Evolutionary conservation across 768 basidiomycete genomes (phyloP).

Genomic region (Sistotremastrum suecicum): DNA sequence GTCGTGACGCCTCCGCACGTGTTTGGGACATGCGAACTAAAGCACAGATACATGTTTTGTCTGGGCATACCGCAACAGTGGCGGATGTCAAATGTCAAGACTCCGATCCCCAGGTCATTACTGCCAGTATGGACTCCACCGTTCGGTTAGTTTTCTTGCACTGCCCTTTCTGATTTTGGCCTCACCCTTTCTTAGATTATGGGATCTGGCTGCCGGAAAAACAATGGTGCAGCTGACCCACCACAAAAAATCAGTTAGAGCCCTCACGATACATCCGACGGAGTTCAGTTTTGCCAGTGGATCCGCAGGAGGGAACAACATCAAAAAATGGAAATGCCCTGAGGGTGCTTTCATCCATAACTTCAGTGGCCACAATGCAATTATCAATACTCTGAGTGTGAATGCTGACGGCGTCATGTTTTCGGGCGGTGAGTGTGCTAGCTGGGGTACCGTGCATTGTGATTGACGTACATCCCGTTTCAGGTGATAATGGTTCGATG

Average conservation of each 20-base stretch:
- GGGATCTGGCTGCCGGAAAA: slow-evolving; percentile 97
- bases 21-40: slow-evolving; percentile 99
- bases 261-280: slow-evolving; percentile 88
- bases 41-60: slow-evolving; percentile 83
- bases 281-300: slow-evolving; percentile 95
- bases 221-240: slow-evolving; percentile 96
- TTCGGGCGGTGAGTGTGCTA: slow-evolving; percentile 62
- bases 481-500: slow-evolving; percentile 85
- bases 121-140: slow-evolving; percentile 97
- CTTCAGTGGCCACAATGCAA: slow-evolving; percentile 91
- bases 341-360: slow-evolving; percentile 95
- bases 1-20: slow-evolving; percentile 90
- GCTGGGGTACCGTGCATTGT: neutral
- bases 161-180: neutral
- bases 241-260: slow-evolving; percentile 95
- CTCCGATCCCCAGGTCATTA: slow-evolving; percentile 95
- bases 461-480: neutral
- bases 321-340: slow-evolving; percentile 99
- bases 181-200: slow-evolving; percentile 38
- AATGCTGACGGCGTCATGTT: slow-evolving; percentile 96
- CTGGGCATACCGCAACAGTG: slow-evolving; percentile 90
- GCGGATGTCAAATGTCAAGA: slow-evolving; percentile 95
- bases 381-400: slow-evolving; percentile 90
- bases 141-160: slow-evolving; percentile 42
- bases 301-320: slow-evolving; percentile 97